Evolutionary conservation across 2,329 filamentous ascomycete genomes (phyloP), one percentile per base, ranked within the genome.

Genomic region (Phialemonium atrogriseum): DNA sequence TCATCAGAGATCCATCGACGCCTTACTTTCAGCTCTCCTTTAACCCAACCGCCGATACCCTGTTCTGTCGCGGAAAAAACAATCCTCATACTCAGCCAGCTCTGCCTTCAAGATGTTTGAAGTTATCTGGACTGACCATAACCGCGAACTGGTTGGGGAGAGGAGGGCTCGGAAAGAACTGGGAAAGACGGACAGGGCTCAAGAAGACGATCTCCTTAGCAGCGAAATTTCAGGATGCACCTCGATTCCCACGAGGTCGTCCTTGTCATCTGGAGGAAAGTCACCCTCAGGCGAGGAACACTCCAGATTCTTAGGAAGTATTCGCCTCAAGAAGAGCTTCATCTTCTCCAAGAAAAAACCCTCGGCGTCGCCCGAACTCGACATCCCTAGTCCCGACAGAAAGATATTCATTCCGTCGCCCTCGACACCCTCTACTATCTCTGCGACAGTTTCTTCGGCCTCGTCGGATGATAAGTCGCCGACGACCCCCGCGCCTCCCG

Each of bases 91-190:
- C n/a, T n/a, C n/a, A n/a, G n/a, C n/a, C n/a, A n/a, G n/a, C n/a
- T n/a, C 25, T n/a, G 26, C 28, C 22, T 11, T 15, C 43, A 49
- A 35, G 26, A 77, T 77, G 72, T 76, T 73, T 47, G 70, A 75
- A 46, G 66, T 76, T 19, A 54, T 71, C 27, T 77, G 72, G 72
- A 69, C 68, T 4, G 71, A 75, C 35, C 67, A 66, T 14, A 57
- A 68, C 30, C 55, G 60, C 35, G 67, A 76, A 51, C 58, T 63
- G 7, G 61, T 74, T 11, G 68, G 70, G 3, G 65, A 76, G 46
- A 60, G 64, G 33, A 63, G 64, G 11, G 59, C 64, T 2, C 64
- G 61, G 28, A 74, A 72, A 43, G 63, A 64, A 38, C 45, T 49
- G 27, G 60, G 60, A 37, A 55, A 50, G 14, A 46, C 48, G 15